Evolutionary conservation across 176 grass and related monocot genomes (phyloP), one percentile per base, ranked within the genome.

Genomic region (Pontederia crassipes): DNA sequence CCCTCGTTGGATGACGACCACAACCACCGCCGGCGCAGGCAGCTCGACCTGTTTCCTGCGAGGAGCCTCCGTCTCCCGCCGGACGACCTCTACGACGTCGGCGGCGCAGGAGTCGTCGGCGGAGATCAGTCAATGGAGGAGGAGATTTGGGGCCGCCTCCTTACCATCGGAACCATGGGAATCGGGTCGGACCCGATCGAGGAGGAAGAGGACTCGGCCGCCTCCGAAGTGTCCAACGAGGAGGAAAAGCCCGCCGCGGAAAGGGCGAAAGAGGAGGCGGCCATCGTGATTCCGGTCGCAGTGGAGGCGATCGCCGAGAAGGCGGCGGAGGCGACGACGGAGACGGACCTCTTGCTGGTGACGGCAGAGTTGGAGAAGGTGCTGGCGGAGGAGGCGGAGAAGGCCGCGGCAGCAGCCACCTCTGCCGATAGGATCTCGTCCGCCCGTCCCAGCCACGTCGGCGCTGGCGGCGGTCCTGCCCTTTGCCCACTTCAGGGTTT

Each of bases 291-390:
- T 4, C 62, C 52, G 10, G 65, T 69, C 8, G 72, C 35, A 9
- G 75, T 95, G 0, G 83, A 90, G 68, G 80, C 83, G 5, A 87
- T 95, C 9, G 73, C 91, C 0, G 86, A 95, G 77, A 95, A 95
- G 68, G 75, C 77, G 17, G 91, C 85, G 12, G 62, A 74, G 64
- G 74, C 79, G 12, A 86, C 88, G 2, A 93, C 88, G 28, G 94
- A 93, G 80, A 81, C 77, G 45, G 94, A 99, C 53, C 79, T 99
- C 9, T 75, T 93, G 79, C 50, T 88, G 46, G 88, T 99, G 13
- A 99, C 72, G 27, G 74, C 69, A 47, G 88, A 99, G 60, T 82
- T 99, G 15, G 94, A 99, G 69, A 99, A 99, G 77, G 88, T 91
- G 29, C 74, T 99, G 66, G 78, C 50, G 49, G 81, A 17, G 54